Evolutionary conservation across 805 yeast species (phyloP), one percentile per base, ranked within the genome.

Genomic region (Ogataea pilisensis): DNA sequence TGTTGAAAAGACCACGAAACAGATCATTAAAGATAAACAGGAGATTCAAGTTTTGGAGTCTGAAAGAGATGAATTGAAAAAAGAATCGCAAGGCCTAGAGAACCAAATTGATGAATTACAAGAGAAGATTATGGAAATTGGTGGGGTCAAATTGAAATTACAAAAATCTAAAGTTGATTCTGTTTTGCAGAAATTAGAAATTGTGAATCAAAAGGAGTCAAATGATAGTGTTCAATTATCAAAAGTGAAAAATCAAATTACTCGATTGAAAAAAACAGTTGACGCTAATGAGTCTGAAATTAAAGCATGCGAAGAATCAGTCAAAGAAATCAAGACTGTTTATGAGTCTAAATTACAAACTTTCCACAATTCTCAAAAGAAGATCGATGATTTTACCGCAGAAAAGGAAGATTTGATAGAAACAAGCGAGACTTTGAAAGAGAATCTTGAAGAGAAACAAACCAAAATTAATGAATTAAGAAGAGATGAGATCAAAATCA

Each of bases 151-250:
- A 46, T 69, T 93, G 48, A 78, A 86, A 42, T 60, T 85, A 45
- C 96, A 89, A 53, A 83, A 79, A 45, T 76, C 95, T 1, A 84
- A 80, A 54, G 96, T 93, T 8, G 89, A 80, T 51, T 83, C 95
- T 2, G 68, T 84, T 26, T 68, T 70, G 32, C 85, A 84, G 51
- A 75, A 78, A 53, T 73, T 85, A 22, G 85, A 80, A 39, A 74
- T 82, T 16, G 59, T 79, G 12, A 67, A 64, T 27, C 76, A 76
- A 33, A 79, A 78, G 51, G 69, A 79, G 12, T 70, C 81, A 5
- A 74, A 73, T 24, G 85, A 78, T 42, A 75, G 70, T 41, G 61
- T 80, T 42, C 66, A 78, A 25, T 58, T 74, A 29, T 73, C 78
- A 38, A 87, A 85, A 59, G 63, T 80, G 5, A 78, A 75, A 49